Percentiles rank a stretch among this genome's conserved stretches.
phyloP scores from a whole-genome alignment of 1,284 basidiomycete species.

The Phellopilus nigrolimitatus region DNA sequence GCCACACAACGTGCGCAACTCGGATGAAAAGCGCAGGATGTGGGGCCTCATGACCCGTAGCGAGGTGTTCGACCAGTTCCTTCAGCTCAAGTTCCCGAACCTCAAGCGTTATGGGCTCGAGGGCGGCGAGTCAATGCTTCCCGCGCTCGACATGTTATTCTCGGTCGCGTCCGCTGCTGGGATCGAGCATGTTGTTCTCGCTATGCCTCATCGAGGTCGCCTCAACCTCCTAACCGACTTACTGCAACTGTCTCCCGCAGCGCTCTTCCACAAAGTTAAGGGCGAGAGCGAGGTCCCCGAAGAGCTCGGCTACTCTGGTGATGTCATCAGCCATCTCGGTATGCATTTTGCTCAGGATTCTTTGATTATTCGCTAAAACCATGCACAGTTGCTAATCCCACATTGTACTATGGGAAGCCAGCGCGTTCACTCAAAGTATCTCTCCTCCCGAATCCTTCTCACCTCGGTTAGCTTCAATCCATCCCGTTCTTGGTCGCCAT shows the following conservation, averaged over 20 bases:
- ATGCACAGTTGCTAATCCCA: constrained; percentile 53
- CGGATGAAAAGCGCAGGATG: constrained; percentile 47
- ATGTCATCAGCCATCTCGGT: constrained; percentile 84
- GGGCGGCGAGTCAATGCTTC: constrained; percentile 88
- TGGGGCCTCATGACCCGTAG: constrained; percentile 67
- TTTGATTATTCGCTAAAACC: not conserved
- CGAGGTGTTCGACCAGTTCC: constrained; percentile 79
- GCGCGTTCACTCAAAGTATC: constrained; percentile 61
- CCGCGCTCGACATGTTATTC: constrained; percentile 76
- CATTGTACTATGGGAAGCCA: constrained; percentile 48
- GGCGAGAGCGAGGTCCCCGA: constrained; percentile 71
- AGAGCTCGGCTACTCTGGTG: constrained; percentile 67
- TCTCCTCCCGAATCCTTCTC: constrained; percentile 83
- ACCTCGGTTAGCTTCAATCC: constrained; percentile 51
- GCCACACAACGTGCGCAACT: constrained; percentile 31
- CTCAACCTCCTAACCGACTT: constrained; percentile 83
- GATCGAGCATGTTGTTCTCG: constrained; percentile 67
- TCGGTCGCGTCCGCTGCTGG: constrained; percentile 60
- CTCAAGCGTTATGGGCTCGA: constrained; percentile 82
- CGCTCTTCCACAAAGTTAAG: constrained; percentile 81
- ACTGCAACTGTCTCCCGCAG: constrained; percentile 57
- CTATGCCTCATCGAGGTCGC: constrained; percentile 85
- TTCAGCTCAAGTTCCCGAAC: constrained; percentile 80
- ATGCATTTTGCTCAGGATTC: constrained; percentile 22
- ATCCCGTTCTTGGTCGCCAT: not conserved